Evolutionary conservation across 2,329 filamentous ascomycete genomes (phyloP).

Genomic region (Aspergillus sp.): DNA sequence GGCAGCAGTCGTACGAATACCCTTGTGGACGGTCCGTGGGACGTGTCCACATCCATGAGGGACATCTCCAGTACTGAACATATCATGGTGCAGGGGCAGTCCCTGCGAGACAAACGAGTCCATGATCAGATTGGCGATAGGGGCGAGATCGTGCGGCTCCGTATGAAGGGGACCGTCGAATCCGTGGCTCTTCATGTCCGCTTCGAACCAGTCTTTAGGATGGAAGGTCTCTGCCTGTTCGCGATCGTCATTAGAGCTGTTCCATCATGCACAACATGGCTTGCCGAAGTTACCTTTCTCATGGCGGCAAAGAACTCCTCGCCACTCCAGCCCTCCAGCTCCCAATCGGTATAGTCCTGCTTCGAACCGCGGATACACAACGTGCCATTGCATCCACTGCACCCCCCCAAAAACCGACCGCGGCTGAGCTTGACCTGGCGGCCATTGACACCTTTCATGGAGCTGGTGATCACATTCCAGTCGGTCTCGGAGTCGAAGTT

Average conservation of each 20-base stretch:
- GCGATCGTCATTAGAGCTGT: neutral
- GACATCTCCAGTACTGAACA: slow-evolving; percentile 56
- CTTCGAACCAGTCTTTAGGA: slow-evolving; percentile 57
- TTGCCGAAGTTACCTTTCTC: slow-evolving; percentile 45
- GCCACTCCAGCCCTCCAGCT: slow-evolving; percentile 53
- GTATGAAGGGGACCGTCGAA: slow-evolving; percentile 53
- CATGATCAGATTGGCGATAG: slow-evolving; percentile 56
- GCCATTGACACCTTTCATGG: slow-evolving; percentile 40
- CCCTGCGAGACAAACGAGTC: slow-evolving; percentile 57
- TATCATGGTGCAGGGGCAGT: slow-evolving; percentile 56
- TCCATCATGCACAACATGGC: neutral
- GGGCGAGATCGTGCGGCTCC: slow-evolving; percentile 59
- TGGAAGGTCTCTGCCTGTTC: slow-evolving; percentile 57
- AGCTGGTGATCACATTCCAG: slow-evolving; percentile 45
- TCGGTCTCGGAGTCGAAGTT: slow-evolving; percentile 45
- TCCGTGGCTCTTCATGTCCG: slow-evolving; percentile 50
- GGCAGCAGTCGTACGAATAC: slow-evolving; percentile 53
- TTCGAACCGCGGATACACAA: slow-evolving; percentile 44
- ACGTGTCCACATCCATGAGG: slow-evolving; percentile 58
- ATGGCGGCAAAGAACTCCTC: slow-evolving; percentile 59
- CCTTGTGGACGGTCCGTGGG: slow-evolving; percentile 53
- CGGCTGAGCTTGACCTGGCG: slow-evolving; percentile 44
- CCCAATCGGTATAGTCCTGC: slow-evolving; percentile 57
- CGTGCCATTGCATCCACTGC: slow-evolving; percentile 45
- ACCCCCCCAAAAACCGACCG: slow-evolving; percentile 44